Conservation (phyloP, 2,329 filamentous ascomycete species). For the Metarhizium guizhouense region DNA sequence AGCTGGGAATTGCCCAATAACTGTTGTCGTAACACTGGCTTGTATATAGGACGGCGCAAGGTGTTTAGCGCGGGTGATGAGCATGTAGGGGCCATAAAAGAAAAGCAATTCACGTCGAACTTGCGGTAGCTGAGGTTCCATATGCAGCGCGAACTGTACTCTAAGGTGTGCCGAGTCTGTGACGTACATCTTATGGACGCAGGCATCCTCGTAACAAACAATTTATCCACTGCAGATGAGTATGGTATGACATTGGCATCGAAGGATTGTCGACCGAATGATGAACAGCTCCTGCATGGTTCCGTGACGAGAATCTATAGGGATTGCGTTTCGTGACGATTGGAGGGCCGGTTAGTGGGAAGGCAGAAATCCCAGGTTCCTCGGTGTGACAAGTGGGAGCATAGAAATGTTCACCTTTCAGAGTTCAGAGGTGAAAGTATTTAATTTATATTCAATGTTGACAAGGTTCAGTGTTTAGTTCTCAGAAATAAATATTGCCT, state of each 20-base stretch:
- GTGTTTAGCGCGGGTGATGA: neutral
- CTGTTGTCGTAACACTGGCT: neutral
- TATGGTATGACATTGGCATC: neutral
- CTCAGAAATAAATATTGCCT: slow-evolving; percentile 66
- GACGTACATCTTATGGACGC: neutral
- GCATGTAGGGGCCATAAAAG: too few relatives aligned
- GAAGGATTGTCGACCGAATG: neutral
- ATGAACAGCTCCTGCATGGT: neutral
- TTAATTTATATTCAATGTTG: too few relatives aligned
- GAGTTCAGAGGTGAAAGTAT: neutral
- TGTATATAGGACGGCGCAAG: neutral
- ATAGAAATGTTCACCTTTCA: neutral
- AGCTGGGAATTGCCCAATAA: neutral
- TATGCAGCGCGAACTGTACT: neutral
- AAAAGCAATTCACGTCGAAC: too few relatives aligned
- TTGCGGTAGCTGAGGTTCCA: neutral
- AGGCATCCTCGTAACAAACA: neutral
- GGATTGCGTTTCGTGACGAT: neutral
- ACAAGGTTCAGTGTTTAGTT: neutral
- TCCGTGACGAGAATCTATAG: neutral
- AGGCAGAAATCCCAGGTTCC: neutral
- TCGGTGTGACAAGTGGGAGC: neutral
- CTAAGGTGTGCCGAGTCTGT: neutral
- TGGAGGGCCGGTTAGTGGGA: neutral
- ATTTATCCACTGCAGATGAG: neutral